These are phyloP conservation scores for Rhodamnia rubescens DNA, from an alignment of 345 rosid genomes.

Conservation along the genomic window DNA sequence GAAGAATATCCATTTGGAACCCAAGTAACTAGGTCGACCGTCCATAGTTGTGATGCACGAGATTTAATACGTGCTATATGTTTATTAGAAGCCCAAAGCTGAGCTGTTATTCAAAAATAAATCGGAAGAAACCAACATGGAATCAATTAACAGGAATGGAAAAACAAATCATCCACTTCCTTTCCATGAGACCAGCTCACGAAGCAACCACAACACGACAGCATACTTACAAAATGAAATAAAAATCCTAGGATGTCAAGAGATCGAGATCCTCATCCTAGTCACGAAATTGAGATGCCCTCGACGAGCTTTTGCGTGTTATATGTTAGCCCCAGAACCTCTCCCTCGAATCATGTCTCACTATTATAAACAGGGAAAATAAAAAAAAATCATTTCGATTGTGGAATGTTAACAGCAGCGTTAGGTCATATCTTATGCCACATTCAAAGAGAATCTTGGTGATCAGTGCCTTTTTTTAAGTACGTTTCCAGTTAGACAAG, in stretches of 20 bases:
- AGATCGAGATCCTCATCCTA: neutral
- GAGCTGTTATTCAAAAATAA: neutral
- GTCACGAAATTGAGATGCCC: neutral
- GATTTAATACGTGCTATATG: neutral
- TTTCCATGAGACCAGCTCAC: neutral
- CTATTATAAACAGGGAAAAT: neutral
- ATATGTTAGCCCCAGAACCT: neutral
- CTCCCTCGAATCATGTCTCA: neutral
- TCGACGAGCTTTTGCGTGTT: neutral
- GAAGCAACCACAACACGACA: neutral
- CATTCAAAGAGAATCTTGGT: neutral
- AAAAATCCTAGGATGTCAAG: neutral
- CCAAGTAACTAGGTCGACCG: neutral
- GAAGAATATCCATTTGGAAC: neutral
- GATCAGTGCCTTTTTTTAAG: neutral
- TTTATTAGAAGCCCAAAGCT: neutral
- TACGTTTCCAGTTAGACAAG: neutral
- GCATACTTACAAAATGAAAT: neutral
- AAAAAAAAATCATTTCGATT: neutral
- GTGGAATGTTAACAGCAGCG: neutral
- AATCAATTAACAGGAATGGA: neutral
- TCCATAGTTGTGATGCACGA: neutral
- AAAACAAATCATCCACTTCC: neutral
- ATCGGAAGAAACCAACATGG: neutral
- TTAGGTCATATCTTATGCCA: neutral